These are phyloP conservation scores for Lophium mytilinum DNA, from an alignment of 495 filamentous ascomycete species.

Conservation along the genomic window DNA sequence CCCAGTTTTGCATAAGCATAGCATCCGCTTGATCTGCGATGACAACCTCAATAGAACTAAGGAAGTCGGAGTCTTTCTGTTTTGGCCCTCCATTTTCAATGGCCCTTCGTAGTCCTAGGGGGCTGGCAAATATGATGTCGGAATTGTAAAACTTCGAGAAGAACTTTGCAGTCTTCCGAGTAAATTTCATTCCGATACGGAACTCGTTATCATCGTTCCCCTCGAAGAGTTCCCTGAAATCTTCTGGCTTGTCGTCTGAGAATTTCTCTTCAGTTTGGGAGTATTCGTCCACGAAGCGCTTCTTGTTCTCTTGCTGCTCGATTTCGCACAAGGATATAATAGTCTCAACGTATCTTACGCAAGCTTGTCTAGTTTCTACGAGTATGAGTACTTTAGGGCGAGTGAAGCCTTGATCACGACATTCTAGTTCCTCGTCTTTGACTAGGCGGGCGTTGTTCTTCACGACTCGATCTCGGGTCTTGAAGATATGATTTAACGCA, in stretches of 20 bases:
- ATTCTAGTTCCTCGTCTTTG: conserved; percentile 55
- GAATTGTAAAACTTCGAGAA: conserved; percentile 94
- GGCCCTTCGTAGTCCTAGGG: conserved; percentile 80
- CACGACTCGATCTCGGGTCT: conserved; percentile 83
- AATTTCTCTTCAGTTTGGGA: conserved; percentile 53
- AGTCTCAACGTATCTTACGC: conserved; percentile 63
- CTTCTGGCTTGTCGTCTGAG: conserved; percentile 66
- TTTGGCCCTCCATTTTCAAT: conserved; percentile 62
- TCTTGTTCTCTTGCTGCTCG: conserved; percentile 91
- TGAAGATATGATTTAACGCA: conserved; percentile 81
- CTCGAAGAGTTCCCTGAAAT: conserved; percentile 83
- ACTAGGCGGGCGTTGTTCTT: conserved; percentile 79
- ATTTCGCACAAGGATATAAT: conserved; percentile 66
- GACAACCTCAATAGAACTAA: conserved; percentile 84
- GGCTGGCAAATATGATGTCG: conserved; percentile 86
- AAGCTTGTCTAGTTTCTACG: conserved; percentile 77
- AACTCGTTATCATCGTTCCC: conserved; percentile 98
- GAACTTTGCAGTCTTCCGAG: conserved; percentile 86
- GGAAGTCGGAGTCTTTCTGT: conserved; percentile 81
- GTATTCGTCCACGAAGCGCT: conserved; percentile 80
- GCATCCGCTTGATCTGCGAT: conserved; percentile 90
- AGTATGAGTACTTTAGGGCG: conserved; percentile 87
- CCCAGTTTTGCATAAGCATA: conserved; percentile 96
- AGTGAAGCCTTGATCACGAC: conserved; percentile 92
- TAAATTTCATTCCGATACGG: conserved; percentile 87